phyloP scores from a whole-genome alignment of 2,329 filamentous ascomycete genomes.

The Scleromitrula shiraiana region DNA sequence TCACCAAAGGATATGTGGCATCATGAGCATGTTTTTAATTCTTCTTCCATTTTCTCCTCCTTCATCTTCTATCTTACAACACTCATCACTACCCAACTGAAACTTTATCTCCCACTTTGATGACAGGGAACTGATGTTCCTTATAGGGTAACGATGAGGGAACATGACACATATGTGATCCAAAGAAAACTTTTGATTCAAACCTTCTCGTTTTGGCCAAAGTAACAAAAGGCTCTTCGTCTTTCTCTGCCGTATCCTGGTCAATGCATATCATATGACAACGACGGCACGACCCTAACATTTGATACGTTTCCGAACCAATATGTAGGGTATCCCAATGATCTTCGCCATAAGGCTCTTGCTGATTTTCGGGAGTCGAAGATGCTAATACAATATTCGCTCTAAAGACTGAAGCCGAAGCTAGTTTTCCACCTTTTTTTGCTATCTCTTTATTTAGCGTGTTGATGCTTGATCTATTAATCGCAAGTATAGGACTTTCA shows the following conservation, averaged over 20 bases:
- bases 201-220: slow-evolving; percentile 79
- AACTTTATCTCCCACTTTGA: slow-evolving; percentile 10
- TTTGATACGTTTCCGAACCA: slow-evolving; percentile 54
- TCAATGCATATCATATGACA: slow-evolving; percentile 97
- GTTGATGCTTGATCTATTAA: slow-evolving; percentile 73
- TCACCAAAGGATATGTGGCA: too few relatives aligned
- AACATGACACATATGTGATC: slow-evolving; percentile 62
- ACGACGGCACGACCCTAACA: slow-evolving; percentile 76
- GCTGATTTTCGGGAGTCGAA: slow-evolving; percentile 27
- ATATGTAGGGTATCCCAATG: slow-evolving; percentile 63
- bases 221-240: slow-evolving; percentile 81
- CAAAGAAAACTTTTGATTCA: slow-evolving; percentile 82
- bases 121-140: slow-evolving; percentile 9
- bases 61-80: too few relatives aligned
- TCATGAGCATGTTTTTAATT: too few relatives aligned
- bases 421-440: slow-evolving; percentile 50
- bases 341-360: slow-evolving; percentile 69
- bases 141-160: slow-evolving; percentile 15
- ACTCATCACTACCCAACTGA: slow-evolving; percentile 1
- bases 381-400: slow-evolving; percentile 73
- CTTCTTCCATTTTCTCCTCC: too few relatives aligned
- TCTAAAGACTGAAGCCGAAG: slow-evolving; percentile 70
- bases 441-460: slow-evolving; percentile 67
- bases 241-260: slow-evolving; percentile 68
- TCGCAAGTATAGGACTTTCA: slow-evolving; percentile 84